Base-by-base conservation (phyloP, 371 early-diverging fungal species). In the Lichtheimia hyalospora region DNA sequence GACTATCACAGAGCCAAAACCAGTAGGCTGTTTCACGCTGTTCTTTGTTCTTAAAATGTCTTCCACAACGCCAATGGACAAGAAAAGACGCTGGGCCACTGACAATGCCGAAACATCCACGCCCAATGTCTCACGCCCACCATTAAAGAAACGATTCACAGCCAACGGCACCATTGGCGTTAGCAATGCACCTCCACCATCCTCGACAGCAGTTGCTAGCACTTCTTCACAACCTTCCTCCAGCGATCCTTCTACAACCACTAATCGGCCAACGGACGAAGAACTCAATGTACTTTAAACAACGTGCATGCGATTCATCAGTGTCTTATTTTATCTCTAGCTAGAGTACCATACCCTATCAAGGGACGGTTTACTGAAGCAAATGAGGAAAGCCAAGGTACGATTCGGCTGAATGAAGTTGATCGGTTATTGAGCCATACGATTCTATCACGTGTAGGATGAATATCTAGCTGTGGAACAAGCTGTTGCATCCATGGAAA, bases 71-170 rank as follows among this genome's bases (percentile, higher is more conserved):
- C 58, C 58, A 16, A n/a, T 50, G 3, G 60, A 60, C 60, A 60
- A 60, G 39, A 63, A 63, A 27, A 57, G 63, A 7, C 57, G 58
- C 8, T 58, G 63, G 58, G 34, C 34, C 6, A 52, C 27, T 18
- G 63, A 63, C 8, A 49, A 44, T 48, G 21, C 39, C 5, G 63
- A 63, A 8, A 13, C 52, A 27, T 48, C 53, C 34, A 7, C 41
- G 2, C 46, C 52, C 20, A 27, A 56, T 0, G 57, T 53, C 10
- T 66, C 66, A 10, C 55, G 59, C 23, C 66, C 66, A 1, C 68
- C 68, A 10, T 54, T 68, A 39, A 68, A 68, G 57, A 68, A 68
- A 41, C 55, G 68, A 53, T 68, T 68, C 42, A 68, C 68, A 3
- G 48, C 55, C 39, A 60, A 44, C 54, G 54, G 52, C 18, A 60